Conservation (phyloP, 2,329 filamentous ascomycete genomes). For the Xylaria hypoxylon region DNA sequence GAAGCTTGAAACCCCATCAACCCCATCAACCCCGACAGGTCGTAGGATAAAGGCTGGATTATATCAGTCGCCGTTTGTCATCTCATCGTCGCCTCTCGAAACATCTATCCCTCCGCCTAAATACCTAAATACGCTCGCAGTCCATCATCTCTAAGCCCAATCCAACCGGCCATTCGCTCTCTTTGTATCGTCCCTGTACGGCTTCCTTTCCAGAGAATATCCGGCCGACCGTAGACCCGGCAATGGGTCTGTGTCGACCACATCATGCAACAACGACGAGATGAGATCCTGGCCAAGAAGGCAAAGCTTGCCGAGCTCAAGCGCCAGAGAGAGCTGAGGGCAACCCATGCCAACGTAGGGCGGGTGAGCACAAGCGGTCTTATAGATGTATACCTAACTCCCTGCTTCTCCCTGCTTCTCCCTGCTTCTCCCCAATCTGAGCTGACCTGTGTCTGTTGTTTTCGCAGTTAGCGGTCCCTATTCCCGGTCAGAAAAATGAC, state of each 20-base stretch:
- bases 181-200: neutral
- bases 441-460: constrained; percentile 37
- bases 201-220: constrained; percentile 30
- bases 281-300: constrained; percentile 97
- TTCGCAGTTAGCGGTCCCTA: constrained; percentile 73
- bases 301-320: constrained; percentile 97
- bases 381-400: constrained; percentile 72
- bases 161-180: neutral
- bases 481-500: constrained; percentile 74
- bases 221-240: constrained; percentile 43
- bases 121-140: neutral
- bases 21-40: neutral
- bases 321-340: constrained; percentile 85
- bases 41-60: neutral
- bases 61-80: neutral
- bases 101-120: too few relatives aligned
- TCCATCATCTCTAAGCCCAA: neutral
- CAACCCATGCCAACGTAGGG: constrained; percentile 77
- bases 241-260: constrained; percentile 60
- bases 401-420: constrained; percentile 15
- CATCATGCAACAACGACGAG: constrained; percentile 82
- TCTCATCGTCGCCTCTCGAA: neutral
- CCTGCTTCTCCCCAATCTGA: constrained; percentile 14
- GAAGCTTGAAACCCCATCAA: constrained; percentile 1
- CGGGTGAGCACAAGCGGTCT: constrained; percentile 76